A percentile compares a stretch with the other conserved stretches of the same genome.
phyloP scores from a whole-genome alignment of 257 asterid species.

The Craterostigma plantagineum region DNA sequence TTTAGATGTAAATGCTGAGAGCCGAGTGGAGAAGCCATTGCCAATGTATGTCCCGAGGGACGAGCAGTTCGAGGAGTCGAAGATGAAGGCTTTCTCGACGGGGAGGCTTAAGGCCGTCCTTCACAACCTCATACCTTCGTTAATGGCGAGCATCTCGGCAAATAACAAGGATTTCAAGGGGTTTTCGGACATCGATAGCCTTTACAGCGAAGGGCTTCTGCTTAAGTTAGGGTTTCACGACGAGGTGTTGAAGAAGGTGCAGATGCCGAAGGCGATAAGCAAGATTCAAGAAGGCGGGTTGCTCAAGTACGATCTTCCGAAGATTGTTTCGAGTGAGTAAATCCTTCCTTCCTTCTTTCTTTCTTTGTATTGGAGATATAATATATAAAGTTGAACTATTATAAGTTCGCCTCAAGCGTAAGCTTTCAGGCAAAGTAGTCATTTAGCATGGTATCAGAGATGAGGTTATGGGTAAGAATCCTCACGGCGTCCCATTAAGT shows the following conservation, averaged over 20 bases:
- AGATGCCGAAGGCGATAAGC: constrained; percentile 56
- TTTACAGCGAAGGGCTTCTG: constrained; percentile 71
- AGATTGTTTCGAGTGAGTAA: constrained; percentile 61
- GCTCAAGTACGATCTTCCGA: constrained; percentile 71
- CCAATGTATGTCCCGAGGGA: constrained; percentile 93
- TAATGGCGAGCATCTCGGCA: constrained; percentile 69
- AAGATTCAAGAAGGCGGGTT: constrained; percentile 61
- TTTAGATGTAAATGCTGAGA: constrained; percentile 50
- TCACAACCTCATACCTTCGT: constrained; percentile 59
- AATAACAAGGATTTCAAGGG: constrained; percentile 71
- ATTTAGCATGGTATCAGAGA: too few species aligned
- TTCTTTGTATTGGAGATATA: not conserved
- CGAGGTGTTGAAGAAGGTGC: constrained; percentile 52
- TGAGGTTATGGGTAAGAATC: not conserved
- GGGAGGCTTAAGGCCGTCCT: constrained; percentile 85
- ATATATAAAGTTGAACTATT: too few species aligned
- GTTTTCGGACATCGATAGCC: constrained; percentile 73
- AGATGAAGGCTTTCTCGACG: constrained; percentile 58
- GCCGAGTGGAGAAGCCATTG: constrained; percentile 87
- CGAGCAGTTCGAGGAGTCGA: constrained; percentile 91
- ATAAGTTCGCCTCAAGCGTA: too few species aligned
- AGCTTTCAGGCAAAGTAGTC: too few species aligned
- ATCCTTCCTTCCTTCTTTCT: not conserved
- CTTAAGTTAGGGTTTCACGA: constrained; percentile 71
- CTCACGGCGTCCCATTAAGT: too few species aligned